Evolutionary conservation across 306 rosid genomes (phyloP), one percentile per base, ranked within the genome.

Genomic region (Vigna nakashimae): DNA sequence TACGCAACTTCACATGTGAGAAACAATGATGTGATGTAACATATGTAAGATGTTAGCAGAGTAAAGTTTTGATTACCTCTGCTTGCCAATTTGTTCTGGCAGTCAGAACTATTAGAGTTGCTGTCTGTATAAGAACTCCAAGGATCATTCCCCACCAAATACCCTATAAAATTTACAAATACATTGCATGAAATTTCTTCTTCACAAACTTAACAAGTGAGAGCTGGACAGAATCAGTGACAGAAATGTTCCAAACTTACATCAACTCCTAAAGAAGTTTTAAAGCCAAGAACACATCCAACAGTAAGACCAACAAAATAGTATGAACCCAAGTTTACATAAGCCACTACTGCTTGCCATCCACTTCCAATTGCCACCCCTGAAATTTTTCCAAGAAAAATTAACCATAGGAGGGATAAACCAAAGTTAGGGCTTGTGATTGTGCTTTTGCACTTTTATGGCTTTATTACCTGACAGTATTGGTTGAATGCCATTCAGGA

Each of bases 331-430:
- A 91, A 84, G 77, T 91, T 91, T 17, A 91, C 91, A 76, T 89
- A 91, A 65, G 91, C 93, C 42, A 91, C 91, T 20, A 89, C 74
- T 24, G 49, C 90, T 84, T 91, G 96, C 96, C 96, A 89, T 84
- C 96, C 96, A 76, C 90, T 89, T 69, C 93, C 96, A 84, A 91
- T 91, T 52, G 96, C 96, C 67, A 89, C 93, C 30, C 90, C 96
- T 90, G 75, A 71, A 65, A 78, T 16, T 18, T 22, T 40, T 34
- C 52, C 32, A 40, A 8, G 4, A 7, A 15, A 26, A 22, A 0
- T 18, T 18, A 42, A 65, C 12, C n/a, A 26, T 40, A 51, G 5
- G 2, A 20, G 53, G 24, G 22, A 67, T 56, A n/a, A 67, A 56
- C 60, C 58, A 56, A 46, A 57, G 38, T 2, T 78, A 40, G 38